Base-by-base conservation (phyloP, 2,329 filamentous ascomycete genomes). In the Thelonectria blattea region DNA sequence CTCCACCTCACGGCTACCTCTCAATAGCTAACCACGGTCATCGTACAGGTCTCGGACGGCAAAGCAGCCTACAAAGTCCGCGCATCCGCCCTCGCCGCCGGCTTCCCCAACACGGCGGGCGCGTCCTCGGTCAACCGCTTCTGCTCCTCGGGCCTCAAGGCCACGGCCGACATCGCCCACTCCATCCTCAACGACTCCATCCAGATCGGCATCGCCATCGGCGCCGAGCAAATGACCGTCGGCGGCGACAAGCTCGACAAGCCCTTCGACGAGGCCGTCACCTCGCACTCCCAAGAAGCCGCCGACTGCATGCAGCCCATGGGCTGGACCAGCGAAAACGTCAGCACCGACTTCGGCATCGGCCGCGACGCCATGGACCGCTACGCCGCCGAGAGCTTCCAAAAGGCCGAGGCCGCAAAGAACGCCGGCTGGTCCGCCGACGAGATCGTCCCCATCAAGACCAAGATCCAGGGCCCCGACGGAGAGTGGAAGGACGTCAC, bases 281-380 rank as follows among this genome's bases (percentile, higher is more conserved):
- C 91, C 48, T 75, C 80, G 68, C 80, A 83, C 72, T 90, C 85
- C 79, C 90, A 92, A 74, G 92, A 97, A 74, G 86, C 92, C 0
- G 78, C 78, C 48, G 94, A 98, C 80, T 95, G 93, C 83, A 87
- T 94, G 87, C 87, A 93, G 83, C 91, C 94, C 67, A 99, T 99
- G 95, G 95, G 95, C 20, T 96, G 96, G 86, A 99, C 95, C 3
- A 94, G 90, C 61, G 95, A 99, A 82, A 98, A 98, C 74, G 93
- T 99, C 27, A 92, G 90, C 70, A 87, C 87, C 50, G 95, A 98
- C 79, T 98, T 98, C 77, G 86, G 90, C 73, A 89, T 99, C 74
- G 80, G 86, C 2, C 87, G 95, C 62, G 88, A 93, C 74, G 79
- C 81, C 74, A 91, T 98, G 80, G 95, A 99, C 78, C 81, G 84